Base-by-base conservation (phyloP, 768 basidiomycete genomes). In the Panaeolus cyanescens region DNA sequence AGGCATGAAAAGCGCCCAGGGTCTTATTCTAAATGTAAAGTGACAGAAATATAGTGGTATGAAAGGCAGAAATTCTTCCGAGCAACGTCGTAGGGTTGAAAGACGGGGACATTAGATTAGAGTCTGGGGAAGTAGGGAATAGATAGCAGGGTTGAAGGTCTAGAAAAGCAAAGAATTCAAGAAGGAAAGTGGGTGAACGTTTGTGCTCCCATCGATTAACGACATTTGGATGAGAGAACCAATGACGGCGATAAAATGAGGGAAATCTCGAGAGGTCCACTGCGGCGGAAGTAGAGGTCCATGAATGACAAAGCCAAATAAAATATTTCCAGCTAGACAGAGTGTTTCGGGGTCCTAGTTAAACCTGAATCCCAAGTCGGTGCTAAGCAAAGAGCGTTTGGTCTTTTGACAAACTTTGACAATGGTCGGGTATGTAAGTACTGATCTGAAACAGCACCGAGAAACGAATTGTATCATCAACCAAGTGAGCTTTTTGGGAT, bases 1-100 rank as follows among this genome's bases (percentile, higher is more conserved):
- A 45, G 40, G 36, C 30, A 61, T 58, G 60, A 62, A 64, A 66
- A 63, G 62, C 65, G 65, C 65, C 58, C 62, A 62, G 60, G 25
- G 39, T 42, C 39, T 42, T 22, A 8, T 12, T 34, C 34, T 34
- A 34, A 34, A 34, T 34, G 8, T 17, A 17, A 17, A 34, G 12
- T 34, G 37, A 42, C 19, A 17, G 39, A 42, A 17, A 17, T 22
- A 37, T n/a, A 37, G 4, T 50, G 33, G 13, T 54, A 40, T 62
- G 36, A 62, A 59, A 55, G 50, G 37, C 53, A 45, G 56, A 54
- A 56, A 50, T 42, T 58, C 39, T 54, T 62, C 28, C 36, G 54
- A 25, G 61, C 22, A 25, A 59, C 20, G 36, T 37, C 20, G 54
- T 31, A 17, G 30, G 39, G 55, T 37, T 39, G 25, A 34, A 32